Percentiles rank a stretch among this genome's conserved stretches.
These are phyloP conservation scores for Scheffersomyces titani DNA, from an alignment of 1,139 yeast species.

Conservation along the genomic window DNA sequence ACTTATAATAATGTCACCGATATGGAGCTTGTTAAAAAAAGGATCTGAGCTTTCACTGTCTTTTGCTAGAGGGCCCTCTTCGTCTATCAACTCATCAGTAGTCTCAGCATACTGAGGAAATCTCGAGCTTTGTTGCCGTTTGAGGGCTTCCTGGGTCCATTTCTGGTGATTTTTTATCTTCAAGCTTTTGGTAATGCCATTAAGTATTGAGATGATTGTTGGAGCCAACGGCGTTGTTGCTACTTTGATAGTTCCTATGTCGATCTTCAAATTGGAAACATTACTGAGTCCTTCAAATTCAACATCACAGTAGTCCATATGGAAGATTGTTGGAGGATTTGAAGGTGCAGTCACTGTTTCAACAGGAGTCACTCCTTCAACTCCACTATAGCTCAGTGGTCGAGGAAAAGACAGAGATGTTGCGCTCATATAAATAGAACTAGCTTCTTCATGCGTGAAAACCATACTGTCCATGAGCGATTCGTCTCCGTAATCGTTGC, in stretches of 20 bases:
- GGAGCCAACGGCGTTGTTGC: conserved; percentile 44
- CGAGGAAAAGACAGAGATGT: conserved; percentile 45
- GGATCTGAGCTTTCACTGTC: conserved; percentile 12
- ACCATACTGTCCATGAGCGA: conserved; percentile 61
- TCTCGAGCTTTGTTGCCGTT: conserved; percentile 10
- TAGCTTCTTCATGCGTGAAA: conserved; percentile 69
- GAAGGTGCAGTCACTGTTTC: conserved; percentile 3
- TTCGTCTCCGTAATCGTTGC: conserved; percentile 37
- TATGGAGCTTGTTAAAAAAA: conserved; percentile 33
- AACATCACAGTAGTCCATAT: conserved; percentile 37
- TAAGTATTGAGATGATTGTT: conserved; percentile 30
- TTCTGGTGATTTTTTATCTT: conserved; percentile 34
- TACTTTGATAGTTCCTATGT: conserved; percentile 45
- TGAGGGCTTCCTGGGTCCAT: conserved; percentile 18
- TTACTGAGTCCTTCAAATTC: conserved; percentile 54
- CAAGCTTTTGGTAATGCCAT: conserved; percentile 33
- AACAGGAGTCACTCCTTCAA: conserved; percentile 1
- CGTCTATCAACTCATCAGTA: conserved; percentile 14
- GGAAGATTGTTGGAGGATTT: conserved; percentile 20
- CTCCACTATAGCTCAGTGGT: conserved; percentile 5
- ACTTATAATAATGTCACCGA: conserved; percentile 37
- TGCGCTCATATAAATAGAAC: conserved; percentile 85
- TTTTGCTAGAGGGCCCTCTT: conserved; percentile 5
- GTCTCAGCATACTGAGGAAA: conserved; percentile 36
- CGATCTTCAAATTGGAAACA: conserved; percentile 48